A percentile compares a stretch with the other conserved stretches of the same genome.
Conservation (phyloP, 2,329 filamentous ascomycete species). For the Claviceps maximensis region DNA sequence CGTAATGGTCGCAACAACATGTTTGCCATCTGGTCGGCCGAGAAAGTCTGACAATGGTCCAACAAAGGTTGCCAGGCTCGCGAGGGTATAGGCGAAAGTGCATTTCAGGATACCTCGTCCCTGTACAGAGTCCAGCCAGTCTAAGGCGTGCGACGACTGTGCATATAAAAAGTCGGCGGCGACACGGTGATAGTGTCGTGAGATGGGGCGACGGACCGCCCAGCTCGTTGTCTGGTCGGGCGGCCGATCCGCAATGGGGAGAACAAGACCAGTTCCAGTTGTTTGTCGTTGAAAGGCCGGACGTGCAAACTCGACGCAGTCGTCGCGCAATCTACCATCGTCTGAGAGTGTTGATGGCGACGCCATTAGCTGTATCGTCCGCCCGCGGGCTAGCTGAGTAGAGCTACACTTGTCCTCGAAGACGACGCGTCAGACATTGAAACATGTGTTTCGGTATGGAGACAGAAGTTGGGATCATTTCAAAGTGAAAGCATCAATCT, state of each 20-base stretch:
- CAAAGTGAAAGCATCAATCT: too few species aligned
- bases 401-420: background rate
- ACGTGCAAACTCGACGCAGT: background rate
- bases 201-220: background rate
- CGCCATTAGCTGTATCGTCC: background rate
- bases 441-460: background rate
- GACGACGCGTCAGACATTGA: background rate
- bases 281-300: background rate
- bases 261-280: background rate
- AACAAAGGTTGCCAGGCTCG: slow-evolving; percentile 70
- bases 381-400: background rate
- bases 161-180: background rate
- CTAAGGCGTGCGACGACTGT: background rate
- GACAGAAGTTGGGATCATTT: background rate
- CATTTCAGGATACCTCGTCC: slow-evolving; percentile 74
- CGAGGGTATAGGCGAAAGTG: slow-evolving; percentile 71
- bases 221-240: background rate
- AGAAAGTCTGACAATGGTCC: slow-evolving; percentile 55
- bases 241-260: background rate
- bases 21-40: slow-evolving; percentile 77
- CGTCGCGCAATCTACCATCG: slow-evolving; percentile 4
- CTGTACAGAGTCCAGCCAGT: slow-evolving; percentile 51
- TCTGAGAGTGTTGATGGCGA: slow-evolving; percentile 2
- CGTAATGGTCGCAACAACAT: slow-evolving; percentile 77
- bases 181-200: background rate